phyloP scores from a whole-genome alignment of 108 stramenopile genomes.

The Fragilaria crotonensis region DNA sequence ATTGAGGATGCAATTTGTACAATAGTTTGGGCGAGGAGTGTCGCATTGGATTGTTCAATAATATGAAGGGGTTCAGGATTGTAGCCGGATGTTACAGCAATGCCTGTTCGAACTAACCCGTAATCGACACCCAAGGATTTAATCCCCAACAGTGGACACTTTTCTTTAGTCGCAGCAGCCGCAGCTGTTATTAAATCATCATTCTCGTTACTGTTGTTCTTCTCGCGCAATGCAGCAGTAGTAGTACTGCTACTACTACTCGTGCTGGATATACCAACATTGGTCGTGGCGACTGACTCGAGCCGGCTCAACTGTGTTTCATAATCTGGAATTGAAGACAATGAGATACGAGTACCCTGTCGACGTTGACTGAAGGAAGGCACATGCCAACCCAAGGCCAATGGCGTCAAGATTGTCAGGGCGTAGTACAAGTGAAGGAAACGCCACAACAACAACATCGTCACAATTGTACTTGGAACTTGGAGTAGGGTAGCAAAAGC shows the following conservation, averaged over 20 bases:
- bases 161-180: constrained; percentile 19
- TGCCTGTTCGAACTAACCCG: constrained; percentile 67
- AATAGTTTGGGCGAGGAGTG: constrained; percentile 31
- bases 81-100: constrained; percentile 65
- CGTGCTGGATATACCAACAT: background rate
- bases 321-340: too few relatives aligned
- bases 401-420: too few relatives aligned
- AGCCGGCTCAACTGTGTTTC: too few relatives aligned
- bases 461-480: too few relatives aligned
- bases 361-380: background rate
- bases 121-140: constrained; percentile 77
- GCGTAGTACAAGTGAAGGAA: too few relatives aligned
- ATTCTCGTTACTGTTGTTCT: too few relatives aligned
- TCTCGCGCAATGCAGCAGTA: too few relatives aligned
- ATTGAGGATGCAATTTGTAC: constrained; percentile 33
- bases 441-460: too few relatives aligned
- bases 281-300: background rate
- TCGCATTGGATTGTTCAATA: constrained; percentile 30
- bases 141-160: constrained; percentile 29
- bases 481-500: too few relatives aligned
- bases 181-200: constrained; percentile 17
- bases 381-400: too few relatives aligned
- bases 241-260: background rate
- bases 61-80: constrained; percentile 61
- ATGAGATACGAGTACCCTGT: background rate